Base-by-base conservation (phyloP, 306 rosid species). In the Dryas drummondii region DNA sequence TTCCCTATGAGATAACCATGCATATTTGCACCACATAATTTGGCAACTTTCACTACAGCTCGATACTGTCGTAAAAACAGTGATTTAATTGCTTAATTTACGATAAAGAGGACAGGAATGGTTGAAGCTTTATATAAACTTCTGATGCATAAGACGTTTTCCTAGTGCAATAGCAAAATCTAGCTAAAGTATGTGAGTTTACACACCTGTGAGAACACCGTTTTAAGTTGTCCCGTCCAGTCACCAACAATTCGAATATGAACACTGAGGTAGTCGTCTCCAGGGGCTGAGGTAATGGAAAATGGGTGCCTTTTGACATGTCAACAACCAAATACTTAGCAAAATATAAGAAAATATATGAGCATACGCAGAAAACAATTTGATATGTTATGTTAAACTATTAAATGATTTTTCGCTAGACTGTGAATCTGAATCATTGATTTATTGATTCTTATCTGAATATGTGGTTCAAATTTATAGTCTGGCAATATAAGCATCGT, bases 261-360 rank as follows among this genome's bases (percentile, higher is more conserved):
- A 70, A 89, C 93, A 16, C 93, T 83, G 50, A 87, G 81, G 80
- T 83, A 81, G 76, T 85, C 74, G 56, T 89, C 91, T 62, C 89
- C 88, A 12, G 93, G 93, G 55, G 93, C 87, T 0, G 93, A 89
- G 78, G 91, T 87, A 76, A 89, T 83, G 71, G 91, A 89, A 81
- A 89, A 89, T 57, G 93, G 93, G 71, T 89, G 93, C 93, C 93
- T 89, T 2, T 42, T 48, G 9, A 10, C 7, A 10, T 27, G 6
- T 47, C 14, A 22, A 15, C 22, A 8, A 68, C 48, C 73, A 68
- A 15, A 13, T 68, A 14, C 7, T 11, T 57, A 57, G 5, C 54
- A 57, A 70, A 2, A n/a, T n/a, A n/a, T n/a, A 6, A 22, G 8
- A 7, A 56, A 53, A 41, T 5, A 9, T 5, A 6, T 4, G 2